A percentile compares a stretch with the other conserved stretches of the same genome.
phyloP scores from a whole-genome alignment of 2,329 filamentous ascomycete species.

The Cercospora sesami region DNA sequence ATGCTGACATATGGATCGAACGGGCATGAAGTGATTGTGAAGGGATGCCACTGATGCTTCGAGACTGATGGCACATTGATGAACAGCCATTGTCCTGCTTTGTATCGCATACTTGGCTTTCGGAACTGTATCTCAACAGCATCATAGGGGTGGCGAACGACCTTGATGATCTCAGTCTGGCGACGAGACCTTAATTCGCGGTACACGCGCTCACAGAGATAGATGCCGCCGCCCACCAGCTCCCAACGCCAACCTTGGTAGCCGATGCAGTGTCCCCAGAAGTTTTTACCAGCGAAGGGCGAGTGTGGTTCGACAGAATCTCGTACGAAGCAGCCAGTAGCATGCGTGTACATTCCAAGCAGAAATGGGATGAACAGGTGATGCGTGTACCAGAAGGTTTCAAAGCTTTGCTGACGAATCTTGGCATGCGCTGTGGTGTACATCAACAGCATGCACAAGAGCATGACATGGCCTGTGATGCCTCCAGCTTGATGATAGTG shows the following conservation, averaged over 20 bases:
- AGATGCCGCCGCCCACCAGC: constrained; percentile 78
- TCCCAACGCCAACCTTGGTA: constrained; percentile 99
- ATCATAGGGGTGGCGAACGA: constrained; percentile 94
- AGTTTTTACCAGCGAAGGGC: constrained; percentile 76
- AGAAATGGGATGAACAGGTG: constrained; percentile 98
- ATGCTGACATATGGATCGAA: constrained; percentile 93
- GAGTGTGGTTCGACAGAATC: constrained; percentile 71
- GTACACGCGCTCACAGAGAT: constrained; percentile 84
- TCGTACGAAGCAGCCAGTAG: constrained; percentile 92
- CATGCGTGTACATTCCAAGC: constrained; percentile 91
- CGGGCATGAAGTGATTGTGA: constrained; percentile 97
- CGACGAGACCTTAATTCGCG: constrained; percentile 84
- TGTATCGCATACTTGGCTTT: constrained; percentile 97
- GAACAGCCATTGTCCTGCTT: constrained; percentile 97
- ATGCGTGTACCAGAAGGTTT: constrained; percentile 99
- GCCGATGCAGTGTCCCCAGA: constrained; percentile 91
- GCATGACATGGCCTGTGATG: constrained; percentile 95
- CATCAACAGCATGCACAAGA: constrained; percentile 98
- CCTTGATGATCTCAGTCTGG: constrained; percentile 84
- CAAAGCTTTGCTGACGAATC: constrained; percentile 94
- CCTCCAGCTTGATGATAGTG: constrained; percentile 88
- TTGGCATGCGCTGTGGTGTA: constrained; percentile 92
- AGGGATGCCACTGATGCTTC: constrained; percentile 93
- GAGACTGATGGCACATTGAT: constrained; percentile 89
- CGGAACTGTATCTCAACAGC: constrained; percentile 96